A percentile compares a stretch with the other conserved stretches of the same genome.
These are phyloP conservation scores for Aspergillus spinulosporus DNA, from an alignment of 2,329 filamentous ascomycete genomes.

Conservation along the genomic window DNA sequence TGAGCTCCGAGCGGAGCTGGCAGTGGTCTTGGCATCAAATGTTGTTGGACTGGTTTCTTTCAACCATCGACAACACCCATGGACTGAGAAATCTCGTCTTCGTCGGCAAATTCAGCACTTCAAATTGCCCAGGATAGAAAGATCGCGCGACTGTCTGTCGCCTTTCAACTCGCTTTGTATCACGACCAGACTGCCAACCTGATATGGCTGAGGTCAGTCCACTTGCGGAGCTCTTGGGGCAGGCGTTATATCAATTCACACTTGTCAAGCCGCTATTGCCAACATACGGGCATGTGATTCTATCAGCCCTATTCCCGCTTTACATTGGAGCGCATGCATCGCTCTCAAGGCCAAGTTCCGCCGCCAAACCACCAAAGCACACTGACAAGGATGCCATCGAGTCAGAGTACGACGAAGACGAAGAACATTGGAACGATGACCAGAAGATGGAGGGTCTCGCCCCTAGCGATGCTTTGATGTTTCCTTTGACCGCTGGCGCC, in stretches of 20 bases:
- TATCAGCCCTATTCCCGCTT: conserved; percentile 77
- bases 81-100: background rate
- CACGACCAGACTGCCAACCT: conserved; percentile 4
- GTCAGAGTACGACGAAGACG: conserved; percentile 44
- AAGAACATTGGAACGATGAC: conserved; percentile 54
- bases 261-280: conserved; percentile 51
- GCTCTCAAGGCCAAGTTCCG: conserved; percentile 78
- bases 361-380: conserved; percentile 59
- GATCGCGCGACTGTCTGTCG: background rate
- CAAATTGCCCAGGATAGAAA: background rate
- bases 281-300: conserved; percentile 61
- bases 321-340: conserved; percentile 84
- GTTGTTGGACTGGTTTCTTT: conserved; percentile 10
- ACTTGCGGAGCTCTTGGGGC: conserved; percentile 42
- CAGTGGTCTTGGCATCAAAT: conserved; percentile 26
- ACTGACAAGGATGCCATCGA: conserved; percentile 20
- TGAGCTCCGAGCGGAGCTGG: conserved; percentile 17
- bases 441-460: conserved; percentile 68
- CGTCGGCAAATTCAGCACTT: background rate
- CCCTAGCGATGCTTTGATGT: conserved; percentile 77
- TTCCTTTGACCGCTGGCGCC: conserved; percentile 74
- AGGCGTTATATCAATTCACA: conserved; percentile 47
- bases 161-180: background rate
- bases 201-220: conserved; percentile 39
- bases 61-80: conserved; percentile 11